Conservation (phyloP, 106 monocot species). For the Acorus gramineus region DNA sequence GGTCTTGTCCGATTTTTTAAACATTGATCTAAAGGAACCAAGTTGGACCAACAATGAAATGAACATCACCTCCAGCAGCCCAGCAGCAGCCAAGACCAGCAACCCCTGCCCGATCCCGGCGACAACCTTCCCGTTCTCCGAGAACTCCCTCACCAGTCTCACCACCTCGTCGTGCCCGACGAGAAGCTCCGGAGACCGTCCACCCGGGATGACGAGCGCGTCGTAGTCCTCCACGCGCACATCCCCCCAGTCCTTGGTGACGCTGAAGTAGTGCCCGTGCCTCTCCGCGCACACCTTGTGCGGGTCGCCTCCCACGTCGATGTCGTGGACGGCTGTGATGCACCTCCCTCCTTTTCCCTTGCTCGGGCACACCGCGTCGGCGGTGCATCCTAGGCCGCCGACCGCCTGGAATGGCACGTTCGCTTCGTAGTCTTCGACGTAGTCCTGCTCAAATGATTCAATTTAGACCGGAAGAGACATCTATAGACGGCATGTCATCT, state of each 20-base stretch:
- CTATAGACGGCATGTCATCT: too few species aligned
- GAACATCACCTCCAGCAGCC: not conserved
- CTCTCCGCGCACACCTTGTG: slow-evolving; percentile 3
- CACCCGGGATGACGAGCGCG: slow-evolving; percentile 7
- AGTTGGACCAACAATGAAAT: not conserved
- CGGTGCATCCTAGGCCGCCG: not conserved
- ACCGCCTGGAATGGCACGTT: slow-evolving; percentile 11
- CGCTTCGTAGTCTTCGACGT: slow-evolving; percentile 16
- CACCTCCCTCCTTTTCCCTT: slow-evolving; percentile 7
- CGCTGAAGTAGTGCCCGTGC: slow-evolving; percentile 6
- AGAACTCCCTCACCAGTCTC: slow-evolving; percentile 2
- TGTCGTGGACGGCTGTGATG: slow-evolving; percentile 6
- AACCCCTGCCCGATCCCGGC: slow-evolving; percentile 4
- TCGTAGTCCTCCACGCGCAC: slow-evolving; percentile 1
- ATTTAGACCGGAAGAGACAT: too few species aligned
- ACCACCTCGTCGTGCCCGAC: slow-evolving; percentile 1
- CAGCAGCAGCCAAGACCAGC: slow-evolving; percentile 12
- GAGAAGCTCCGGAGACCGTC: slow-evolving; percentile 9
- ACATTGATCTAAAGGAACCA: not conserved
- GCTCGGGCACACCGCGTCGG: slow-evolving; percentile 11
- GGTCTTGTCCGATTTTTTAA: not conserved
- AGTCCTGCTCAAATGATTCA: not conserved
- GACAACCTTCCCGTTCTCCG: not conserved
- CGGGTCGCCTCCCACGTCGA: not conserved
- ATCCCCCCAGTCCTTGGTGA: slow-evolving; percentile 1